Conservation (phyloP, 2,329 filamentous ascomycete species). For the Echinosphaeria canescens region DNA sequence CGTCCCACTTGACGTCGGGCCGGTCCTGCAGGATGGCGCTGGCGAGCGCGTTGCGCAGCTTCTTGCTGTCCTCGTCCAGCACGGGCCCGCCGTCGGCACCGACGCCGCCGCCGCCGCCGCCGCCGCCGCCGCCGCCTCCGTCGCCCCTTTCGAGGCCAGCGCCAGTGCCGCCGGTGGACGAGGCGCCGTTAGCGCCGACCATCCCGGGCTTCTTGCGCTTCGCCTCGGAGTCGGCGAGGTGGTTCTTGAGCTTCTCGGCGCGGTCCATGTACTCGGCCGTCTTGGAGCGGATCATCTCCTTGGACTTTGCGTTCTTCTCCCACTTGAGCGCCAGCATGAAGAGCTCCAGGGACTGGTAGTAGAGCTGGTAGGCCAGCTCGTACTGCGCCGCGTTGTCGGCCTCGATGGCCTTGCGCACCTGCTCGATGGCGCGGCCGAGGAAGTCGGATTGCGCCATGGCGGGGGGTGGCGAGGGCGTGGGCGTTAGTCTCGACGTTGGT, state of each 20-base stretch:
- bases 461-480: constrained; percentile 5
- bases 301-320: constrained; percentile 96
- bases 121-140: constrained; percentile 34
- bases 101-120: constrained; percentile 33
- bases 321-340: constrained; percentile 99
- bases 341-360: constrained; percentile 88
- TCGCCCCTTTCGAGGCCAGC: constrained; percentile 30
- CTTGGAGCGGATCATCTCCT: constrained; percentile 94
- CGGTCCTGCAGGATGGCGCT: constrained; percentile 90
- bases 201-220: constrained; percentile 50
- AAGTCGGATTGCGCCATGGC: constrained; percentile 94
- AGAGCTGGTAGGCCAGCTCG: constrained; percentile 87
- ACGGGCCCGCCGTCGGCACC: constrained; percentile 31
- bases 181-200: constrained; percentile 51
- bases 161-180: constrained; percentile 36
- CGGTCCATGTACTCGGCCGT: constrained; percentile 96
- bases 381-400: constrained; percentile 91
- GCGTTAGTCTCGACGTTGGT: constrained; percentile 1
- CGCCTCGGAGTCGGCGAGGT: constrained; percentile 53
- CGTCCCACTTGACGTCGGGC: constrained; percentile 94
- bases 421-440: constrained; percentile 85
- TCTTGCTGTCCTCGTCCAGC: constrained; percentile 80
- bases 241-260: constrained; percentile 91
- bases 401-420: constrained; percentile 95
- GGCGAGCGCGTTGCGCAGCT: constrained; percentile 72